Conservation (phyloP, 768 basidiomycete genomes). For the Leccinum longicurvipes region DNA sequence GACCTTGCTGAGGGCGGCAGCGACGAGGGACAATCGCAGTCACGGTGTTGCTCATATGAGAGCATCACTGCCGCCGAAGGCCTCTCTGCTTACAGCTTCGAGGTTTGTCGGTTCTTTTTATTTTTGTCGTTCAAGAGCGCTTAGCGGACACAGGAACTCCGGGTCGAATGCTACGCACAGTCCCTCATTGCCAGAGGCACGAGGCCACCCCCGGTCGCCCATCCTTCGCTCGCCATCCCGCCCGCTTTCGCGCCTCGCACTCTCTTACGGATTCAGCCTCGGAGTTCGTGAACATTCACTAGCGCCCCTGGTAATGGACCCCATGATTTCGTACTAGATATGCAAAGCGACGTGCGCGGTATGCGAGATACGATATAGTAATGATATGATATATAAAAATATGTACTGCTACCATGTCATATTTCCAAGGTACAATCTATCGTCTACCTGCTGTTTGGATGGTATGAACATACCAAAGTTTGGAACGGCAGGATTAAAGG, state of each 20-base stretch:
- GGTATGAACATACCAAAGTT: background rate
- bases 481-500: background rate
- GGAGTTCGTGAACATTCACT: background rate
- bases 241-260: slow-evolving; percentile 26
- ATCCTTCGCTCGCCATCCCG: slow-evolving; percentile 24
- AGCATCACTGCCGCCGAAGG: slow-evolving; percentile 28
- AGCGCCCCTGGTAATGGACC: background rate
- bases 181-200: slow-evolving; percentile 24
- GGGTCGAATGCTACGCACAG: slow-evolving; percentile 31
- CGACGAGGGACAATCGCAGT: background rate
- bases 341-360: background rate
- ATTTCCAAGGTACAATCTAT: background rate
- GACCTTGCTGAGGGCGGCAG: background rate
- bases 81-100: slow-evolving; percentile 27
- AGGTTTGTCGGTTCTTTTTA: slow-evolving; percentile 8
- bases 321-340: background rate
- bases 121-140: background rate
- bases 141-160: slow-evolving; percentile 19
- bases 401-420: background rate
- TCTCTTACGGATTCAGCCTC: background rate
- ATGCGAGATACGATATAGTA: slow-evolving; percentile 1
- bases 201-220: slow-evolving; percentile 15
- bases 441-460: background rate
- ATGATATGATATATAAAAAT: background rate
- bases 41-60: slow-evolving; percentile 18